Conservation (phyloP, 805 yeast genomes). For the Starmerella vaccinii region DNA sequence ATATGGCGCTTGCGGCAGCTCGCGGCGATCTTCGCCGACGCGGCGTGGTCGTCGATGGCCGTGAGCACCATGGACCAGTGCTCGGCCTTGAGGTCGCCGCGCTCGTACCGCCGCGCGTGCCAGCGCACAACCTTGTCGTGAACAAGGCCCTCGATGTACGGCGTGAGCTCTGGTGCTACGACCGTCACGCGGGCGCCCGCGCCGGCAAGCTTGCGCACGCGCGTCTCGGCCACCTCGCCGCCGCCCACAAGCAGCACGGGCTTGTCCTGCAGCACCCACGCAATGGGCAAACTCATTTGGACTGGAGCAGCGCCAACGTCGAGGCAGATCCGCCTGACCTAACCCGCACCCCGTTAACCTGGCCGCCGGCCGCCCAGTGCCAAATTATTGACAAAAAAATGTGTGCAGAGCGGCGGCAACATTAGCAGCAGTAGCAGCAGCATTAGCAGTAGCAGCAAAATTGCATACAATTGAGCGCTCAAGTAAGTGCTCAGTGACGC, state of each 20-base stretch:
- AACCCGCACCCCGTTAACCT: not conserved
- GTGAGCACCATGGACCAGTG: slow-evolving; percentile 58
- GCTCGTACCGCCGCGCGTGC: slow-evolving; percentile 15
- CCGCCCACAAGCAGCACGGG: slow-evolving; percentile 70
- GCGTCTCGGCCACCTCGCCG: slow-evolving; percentile 53
- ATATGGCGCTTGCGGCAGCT: slow-evolving; percentile 37
- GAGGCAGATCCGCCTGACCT: not conserved
- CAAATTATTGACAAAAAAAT: no score
- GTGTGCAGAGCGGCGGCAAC: no score
- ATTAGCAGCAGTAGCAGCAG: no score
- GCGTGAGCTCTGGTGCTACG: slow-evolving; percentile 39
- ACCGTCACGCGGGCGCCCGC: slow-evolving; percentile 67
- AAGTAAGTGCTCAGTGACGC: no score
- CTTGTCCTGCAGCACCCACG: slow-evolving; percentile 32
- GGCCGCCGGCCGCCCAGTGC: not conserved
- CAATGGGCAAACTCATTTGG: slow-evolving; percentile 21
- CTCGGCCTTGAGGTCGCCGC: slow-evolving; percentile 29
- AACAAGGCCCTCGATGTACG: slow-evolving; percentile 40
- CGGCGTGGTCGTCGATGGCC: slow-evolving; percentile 60
- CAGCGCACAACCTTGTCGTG: slow-evolving; percentile 15
- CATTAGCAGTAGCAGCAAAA: no score
- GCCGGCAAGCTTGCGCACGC: slow-evolving; percentile 54
- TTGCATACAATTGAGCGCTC: no score
- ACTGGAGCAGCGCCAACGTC: no score
- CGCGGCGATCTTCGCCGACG: slow-evolving; percentile 49